Percentiles rank a stretch among this genome's conserved stretches.
phyloP scores from a whole-genome alignment of 805 yeast genomes.

The Clavispora carvajalis region DNA sequence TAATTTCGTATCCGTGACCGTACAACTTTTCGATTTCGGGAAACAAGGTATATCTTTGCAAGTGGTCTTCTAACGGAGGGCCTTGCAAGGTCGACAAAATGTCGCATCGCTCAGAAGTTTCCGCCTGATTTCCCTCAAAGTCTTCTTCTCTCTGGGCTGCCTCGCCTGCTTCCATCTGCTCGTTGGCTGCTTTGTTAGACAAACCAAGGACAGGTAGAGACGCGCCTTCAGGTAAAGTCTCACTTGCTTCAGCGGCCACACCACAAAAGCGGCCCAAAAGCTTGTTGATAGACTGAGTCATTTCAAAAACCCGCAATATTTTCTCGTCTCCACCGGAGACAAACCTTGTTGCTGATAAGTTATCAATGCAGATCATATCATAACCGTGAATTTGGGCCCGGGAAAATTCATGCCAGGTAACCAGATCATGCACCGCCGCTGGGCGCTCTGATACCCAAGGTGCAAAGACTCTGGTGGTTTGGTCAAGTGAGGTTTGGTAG shows the following conservation, averaged over 20 bases:
- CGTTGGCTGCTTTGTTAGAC: conserved; percentile 79
- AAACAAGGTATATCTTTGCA: conserved; percentile 89
- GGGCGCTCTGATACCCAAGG: conserved; percentile 43
- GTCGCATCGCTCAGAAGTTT: conserved; percentile 35
- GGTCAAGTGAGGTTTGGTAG: conserved; percentile 80
- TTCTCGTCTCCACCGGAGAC: conserved; percentile 97
- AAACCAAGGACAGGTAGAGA: conserved; percentile 89
- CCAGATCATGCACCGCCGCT: neutral
- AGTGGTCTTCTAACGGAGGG: conserved; percentile 78
- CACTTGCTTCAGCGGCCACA: conserved; percentile 25
- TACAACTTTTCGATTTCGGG: conserved; percentile 93
- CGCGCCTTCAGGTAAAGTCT: conserved; percentile 70
- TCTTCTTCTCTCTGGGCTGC: conserved; percentile 35
- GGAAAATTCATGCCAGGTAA: conserved; percentile 84
- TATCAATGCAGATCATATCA: conserved; percentile 80
- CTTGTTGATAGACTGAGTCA: conserved; percentile 72
- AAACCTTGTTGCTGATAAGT: conserved; percentile 56
- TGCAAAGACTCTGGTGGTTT: conserved; percentile 82
- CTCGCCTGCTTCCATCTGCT: conserved; percentile 37
- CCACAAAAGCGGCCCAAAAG: conserved; percentile 54
- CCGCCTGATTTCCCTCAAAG: conserved; percentile 31
- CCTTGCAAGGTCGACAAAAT: conserved; percentile 38
- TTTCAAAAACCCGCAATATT: conserved; percentile 79
- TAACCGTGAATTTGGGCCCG: conserved; percentile 98
- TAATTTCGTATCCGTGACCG: conserved; percentile 96